Evolutionary conservation across 2,329 filamentous ascomycete species (phyloP).

Genomic region (Cadophora sp.): DNA sequence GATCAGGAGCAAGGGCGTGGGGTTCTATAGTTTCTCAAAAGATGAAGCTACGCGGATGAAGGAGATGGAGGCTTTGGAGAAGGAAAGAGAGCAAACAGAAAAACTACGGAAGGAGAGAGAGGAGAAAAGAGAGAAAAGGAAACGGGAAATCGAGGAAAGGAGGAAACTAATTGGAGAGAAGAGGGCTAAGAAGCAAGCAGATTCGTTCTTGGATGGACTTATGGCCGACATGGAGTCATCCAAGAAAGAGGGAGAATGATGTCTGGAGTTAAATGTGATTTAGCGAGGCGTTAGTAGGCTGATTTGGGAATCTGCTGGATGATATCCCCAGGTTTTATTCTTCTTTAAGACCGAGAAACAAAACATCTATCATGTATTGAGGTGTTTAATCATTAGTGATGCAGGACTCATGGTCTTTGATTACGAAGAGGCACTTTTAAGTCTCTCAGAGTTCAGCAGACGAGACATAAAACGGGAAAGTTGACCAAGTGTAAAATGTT

Average conservation of each 20-base stretch:
- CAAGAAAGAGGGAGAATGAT: constrained; percentile 11
- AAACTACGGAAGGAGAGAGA: constrained; percentile 57
- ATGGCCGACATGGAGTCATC: constrained; percentile 41
- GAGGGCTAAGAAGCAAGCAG: constrained; percentile 71
- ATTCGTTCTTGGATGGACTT: constrained; percentile 72
- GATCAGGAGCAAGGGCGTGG: constrained; percentile 85
- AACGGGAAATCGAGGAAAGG: constrained; percentile 66
- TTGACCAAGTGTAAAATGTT: not conserved
- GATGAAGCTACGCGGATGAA: constrained; percentile 68
- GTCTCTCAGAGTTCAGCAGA: not conserved
- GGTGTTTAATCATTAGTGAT: not conserved
- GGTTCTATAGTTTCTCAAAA: constrained; percentile 88
- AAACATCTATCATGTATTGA: not conserved
- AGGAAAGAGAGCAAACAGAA: constrained; percentile 70
- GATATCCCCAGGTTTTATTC: not conserved
- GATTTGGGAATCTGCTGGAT: not conserved
- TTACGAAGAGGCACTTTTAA: not conserved
- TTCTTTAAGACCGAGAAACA: not conserved
- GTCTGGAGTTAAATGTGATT: not conserved
- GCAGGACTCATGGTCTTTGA: not conserved
- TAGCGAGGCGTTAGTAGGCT: constrained; percentile 16
- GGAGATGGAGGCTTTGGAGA: constrained; percentile 78
- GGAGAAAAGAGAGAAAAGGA: constrained; percentile 63
- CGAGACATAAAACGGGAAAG: not conserved
- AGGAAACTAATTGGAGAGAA: constrained; percentile 52